Evolutionary conservation across 2,329 filamentous ascomycete species (phyloP), one percentile per base, ranked within the genome.

Genomic region (Phialocephala sp.): DNA sequence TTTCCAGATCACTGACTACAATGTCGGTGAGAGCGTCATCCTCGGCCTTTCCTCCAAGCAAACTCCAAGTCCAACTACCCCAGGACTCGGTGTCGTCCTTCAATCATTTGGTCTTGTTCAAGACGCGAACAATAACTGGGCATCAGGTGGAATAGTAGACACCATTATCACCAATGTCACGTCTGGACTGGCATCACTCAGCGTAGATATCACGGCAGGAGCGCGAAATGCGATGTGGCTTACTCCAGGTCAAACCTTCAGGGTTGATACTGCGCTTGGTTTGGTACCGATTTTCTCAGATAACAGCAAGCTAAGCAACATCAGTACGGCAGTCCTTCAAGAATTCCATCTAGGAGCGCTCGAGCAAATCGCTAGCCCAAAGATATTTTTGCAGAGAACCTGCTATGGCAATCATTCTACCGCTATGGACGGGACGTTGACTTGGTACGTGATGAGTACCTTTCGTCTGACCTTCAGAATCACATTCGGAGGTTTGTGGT

Each of bases 141-240:
- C 47, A 20, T 20, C 47, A 2, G 47, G 47, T n/a, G n/a, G 47
- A 15, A 52, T 52, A 11, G 24, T 52, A 4, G 47, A 52, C n/a
- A 52, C 9, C 12, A 52, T 52, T 3, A 52, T 52, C 24, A 27
- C 27, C 27, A 32, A 32, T 52, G 11, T 15, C 47, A 52, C 14
- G n/a, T 20, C 9, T 3, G 11, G 47, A 22, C 9, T 11, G 12
- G n/a, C 47, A 27, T 20, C 24, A 3, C 47, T 52, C 47, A 3
- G 11, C 11, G 2, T 52, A 3, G 18, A 52, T 14, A 52, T 3
- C n/a, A 27, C 47, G 18, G n/a, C n/a, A 52, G 24, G 24, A 32
- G 54, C 24, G 22, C 22, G 54, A 36, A 57, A 57, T 57, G 54
- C 54, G 2, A 36, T 57, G 9, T 57, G 54, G 54, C 54, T 57